Base-by-base conservation (phyloP, 2,329 filamentous ascomycete genomes). In the Aspergillus uvarum region DNA sequence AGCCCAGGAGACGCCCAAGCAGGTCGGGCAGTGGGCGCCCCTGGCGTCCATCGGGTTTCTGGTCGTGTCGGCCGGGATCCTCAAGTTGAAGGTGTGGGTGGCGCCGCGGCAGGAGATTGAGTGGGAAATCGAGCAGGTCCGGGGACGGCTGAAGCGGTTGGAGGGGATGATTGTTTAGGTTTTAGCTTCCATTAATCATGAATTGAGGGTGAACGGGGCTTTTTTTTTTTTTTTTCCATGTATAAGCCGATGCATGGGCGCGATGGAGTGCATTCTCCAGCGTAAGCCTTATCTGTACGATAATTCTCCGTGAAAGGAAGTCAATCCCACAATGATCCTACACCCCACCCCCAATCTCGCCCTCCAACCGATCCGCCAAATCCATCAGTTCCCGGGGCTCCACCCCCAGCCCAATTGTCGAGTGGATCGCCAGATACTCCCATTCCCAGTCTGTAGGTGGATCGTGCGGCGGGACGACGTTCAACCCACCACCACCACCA, bases 1-100 rank as follows among this genome's bases (percentile, higher is more conserved):
- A 0, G 62, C 66, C 0, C 65, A 69, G 32, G 72, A 74, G 54
- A 64, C 59, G 42, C 67, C 69, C 0, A 62, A 67, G 21, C 71
- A 74, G 47, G 72, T 74, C 12, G 72, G 70, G 8, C 72, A 74
- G 52, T 74, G 72, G 72, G 62, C 65, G 2, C 67, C 65, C 16
- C 47, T 71, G 6, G 68, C 69, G 4, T 66, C 69, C 3, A 65
- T 74, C 21, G 69, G 58, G 2, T 57, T 74, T n/a, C 58, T 74
- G 5, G 49, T 72, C 2, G 49, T 74, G 7, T 73, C 72, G 4
- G 71, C 70, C 1, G 63, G 50, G 0, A 63, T 74, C 12, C 16
- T 72, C 8, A 68, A 65, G 3, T 59, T 72, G 11, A 72, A 68
- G 47, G 69, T 72, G 44, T 54, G 59, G 12, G 52, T 74, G 6